phyloP scores from a whole-genome alignment of 768 basidiomycete genomes.

The Hemileccinum rubropunctum region DNA sequence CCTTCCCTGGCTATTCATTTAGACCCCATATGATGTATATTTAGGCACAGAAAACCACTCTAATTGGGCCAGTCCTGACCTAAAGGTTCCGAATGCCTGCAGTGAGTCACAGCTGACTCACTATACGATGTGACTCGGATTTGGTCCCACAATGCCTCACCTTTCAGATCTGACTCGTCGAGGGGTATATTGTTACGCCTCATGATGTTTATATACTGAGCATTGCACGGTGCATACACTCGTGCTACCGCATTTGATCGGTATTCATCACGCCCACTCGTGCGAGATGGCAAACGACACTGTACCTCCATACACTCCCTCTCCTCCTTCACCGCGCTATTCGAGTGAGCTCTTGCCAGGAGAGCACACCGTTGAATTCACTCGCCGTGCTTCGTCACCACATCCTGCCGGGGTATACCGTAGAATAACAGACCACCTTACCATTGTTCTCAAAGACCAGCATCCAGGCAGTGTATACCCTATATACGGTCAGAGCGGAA shows the following conservation, averaged over 20 bases:
- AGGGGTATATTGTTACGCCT: not conserved
- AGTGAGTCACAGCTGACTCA: not conserved
- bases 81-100: not conserved
- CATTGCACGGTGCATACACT: not conserved
- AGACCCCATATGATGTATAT: not conserved
- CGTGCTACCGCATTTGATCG: not conserved
- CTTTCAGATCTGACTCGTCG: constrained; percentile 1
- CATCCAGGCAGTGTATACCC: constrained; percentile 21
- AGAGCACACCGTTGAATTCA: constrained; percentile 50
- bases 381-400: constrained; percentile 22
- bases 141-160: not conserved
- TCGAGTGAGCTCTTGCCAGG: constrained; percentile 47
- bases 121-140: not conserved
- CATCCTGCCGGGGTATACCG: constrained; percentile 21
- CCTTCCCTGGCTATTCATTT: not conserved
- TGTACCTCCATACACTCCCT: constrained; percentile 52
- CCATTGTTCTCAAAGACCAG: constrained; percentile 24
- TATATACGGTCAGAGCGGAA: constrained; percentile 16
- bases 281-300: constrained; percentile 10
- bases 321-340: constrained; percentile 52
- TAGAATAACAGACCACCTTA: constrained; percentile 29
- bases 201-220: constrained; percentile 1
- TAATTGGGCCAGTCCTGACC: too few species aligned
- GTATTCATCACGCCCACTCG: not conserved
- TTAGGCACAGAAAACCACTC: not conserved